Conservation (phyloP, 192 early-diverging fungal species). For the Linnemannia hyalina region DNA sequence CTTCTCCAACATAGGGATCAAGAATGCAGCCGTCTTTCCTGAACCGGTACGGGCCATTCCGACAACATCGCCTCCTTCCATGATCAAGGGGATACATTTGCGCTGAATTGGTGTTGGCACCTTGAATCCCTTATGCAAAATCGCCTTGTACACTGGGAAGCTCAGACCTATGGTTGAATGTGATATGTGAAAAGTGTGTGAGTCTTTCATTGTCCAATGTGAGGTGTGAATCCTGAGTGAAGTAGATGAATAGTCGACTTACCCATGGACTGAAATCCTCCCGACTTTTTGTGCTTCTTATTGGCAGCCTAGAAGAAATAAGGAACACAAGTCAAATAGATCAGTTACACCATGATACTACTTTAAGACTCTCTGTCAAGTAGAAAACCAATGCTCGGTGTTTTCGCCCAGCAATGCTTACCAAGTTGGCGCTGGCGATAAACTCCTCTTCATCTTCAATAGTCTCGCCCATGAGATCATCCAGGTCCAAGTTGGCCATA, state of each 20-base stretch:
- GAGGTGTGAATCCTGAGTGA: background rate
- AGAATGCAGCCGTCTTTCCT: slow-evolving; percentile 96
- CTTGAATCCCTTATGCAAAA: slow-evolving; percentile 95
- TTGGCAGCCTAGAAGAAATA: slow-evolving; percentile 69
- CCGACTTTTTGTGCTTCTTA: slow-evolving; percentile 94
- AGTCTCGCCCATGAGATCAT: slow-evolving; percentile 46
- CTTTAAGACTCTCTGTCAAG: too few species aligned
- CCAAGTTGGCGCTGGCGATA: slow-evolving; percentile 53
- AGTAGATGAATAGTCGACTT: background rate
- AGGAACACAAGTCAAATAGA: background rate
- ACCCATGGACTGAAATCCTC: slow-evolving; percentile 99
- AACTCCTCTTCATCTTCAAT: slow-evolving; percentile 52
- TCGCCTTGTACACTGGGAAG: slow-evolving; percentile 84
- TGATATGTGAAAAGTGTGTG: background rate
- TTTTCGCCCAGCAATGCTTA: background rate
- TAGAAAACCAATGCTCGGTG: background rate
- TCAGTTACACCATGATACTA: background rate
- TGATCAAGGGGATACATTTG: slow-evolving; percentile 91
- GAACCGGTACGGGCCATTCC: slow-evolving; percentile 99
- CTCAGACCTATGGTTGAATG: slow-evolving; percentile 72
- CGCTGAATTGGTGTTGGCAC: slow-evolving; percentile 99
- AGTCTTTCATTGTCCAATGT: background rate
- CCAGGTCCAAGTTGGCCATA: slow-evolving; percentile 35
- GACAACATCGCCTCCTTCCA: slow-evolving; percentile 94
- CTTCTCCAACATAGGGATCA: slow-evolving; percentile 92